A percentile compares a stretch with the other conserved stretches of the same genome.
These are phyloP conservation scores for Fusarium nelsonii DNA, from an alignment of 2,329 filamentous ascomycete species.

Conservation along the genomic window DNA sequence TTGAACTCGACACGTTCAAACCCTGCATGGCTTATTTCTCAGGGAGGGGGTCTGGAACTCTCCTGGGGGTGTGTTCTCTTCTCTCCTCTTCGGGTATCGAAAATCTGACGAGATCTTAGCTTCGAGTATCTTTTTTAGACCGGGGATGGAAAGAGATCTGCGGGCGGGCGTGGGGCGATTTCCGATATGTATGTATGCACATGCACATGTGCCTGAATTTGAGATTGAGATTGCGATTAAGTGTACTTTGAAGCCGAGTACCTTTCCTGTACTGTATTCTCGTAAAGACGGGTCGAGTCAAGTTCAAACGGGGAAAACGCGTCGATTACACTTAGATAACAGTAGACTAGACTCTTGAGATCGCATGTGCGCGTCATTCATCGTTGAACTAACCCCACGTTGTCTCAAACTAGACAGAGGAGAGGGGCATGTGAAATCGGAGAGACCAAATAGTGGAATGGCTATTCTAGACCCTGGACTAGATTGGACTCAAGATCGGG, in stretches of 20 bases:
- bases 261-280: constrained; percentile 18
- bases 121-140: constrained; percentile 2
- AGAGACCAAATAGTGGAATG: not conserved
- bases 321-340: constrained; percentile 35
- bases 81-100: constrained; percentile 20
- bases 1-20: constrained; percentile 2
- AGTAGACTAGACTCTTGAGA: not conserved
- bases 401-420: not conserved
- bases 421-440: not conserved
- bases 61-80: not conserved
- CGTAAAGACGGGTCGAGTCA: constrained; percentile 19
- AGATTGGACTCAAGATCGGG: not conserved
- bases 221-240: not conserved
- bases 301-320: not conserved
- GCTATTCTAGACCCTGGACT: constrained; percentile 6
- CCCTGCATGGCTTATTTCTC: not conserved
- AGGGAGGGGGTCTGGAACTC: not conserved
- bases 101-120: constrained; percentile 2
- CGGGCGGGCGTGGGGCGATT: constrained; percentile 23
- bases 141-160: not conserved
- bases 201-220: constrained; percentile 33
- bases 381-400: constrained; percentile 15
- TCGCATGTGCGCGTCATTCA: constrained; percentile 44
- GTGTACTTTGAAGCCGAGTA: not conserved
- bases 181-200: not conserved